A percentile compares a stretch with the other conserved stretches of the same genome.
These are phyloP conservation scores for Handroanthus guayacan DNA, from an alignment of 257 asterid genomes.

Conservation along the genomic window DNA sequence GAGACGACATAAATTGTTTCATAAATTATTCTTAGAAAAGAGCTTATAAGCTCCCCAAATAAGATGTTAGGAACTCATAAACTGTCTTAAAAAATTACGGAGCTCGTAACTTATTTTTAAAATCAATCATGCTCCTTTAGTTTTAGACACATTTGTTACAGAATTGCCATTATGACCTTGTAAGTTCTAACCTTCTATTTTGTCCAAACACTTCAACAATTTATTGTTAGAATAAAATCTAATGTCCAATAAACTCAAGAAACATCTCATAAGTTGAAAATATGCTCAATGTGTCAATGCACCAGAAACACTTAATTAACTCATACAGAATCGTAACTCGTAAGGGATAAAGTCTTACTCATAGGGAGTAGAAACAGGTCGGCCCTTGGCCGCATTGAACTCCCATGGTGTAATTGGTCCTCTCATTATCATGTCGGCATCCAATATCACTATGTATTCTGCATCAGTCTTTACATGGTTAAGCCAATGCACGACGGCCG, in stretches of 20 bases:
- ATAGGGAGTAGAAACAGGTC: slow-evolving; percentile 94
- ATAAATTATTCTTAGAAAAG: too few species aligned
- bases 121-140: too few species aligned
- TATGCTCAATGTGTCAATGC: neutral
- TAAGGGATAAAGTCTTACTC: slow-evolving; percentile 60
- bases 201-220: too few species aligned
- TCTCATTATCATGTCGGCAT: slow-evolving; percentile 96
- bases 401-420: slow-evolving; percentile 98
- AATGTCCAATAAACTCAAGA: neutral
- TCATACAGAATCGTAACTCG: neutral
- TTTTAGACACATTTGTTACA: too few species aligned
- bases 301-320: neutral
- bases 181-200: too few species aligned
- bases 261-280: neutral
- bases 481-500: slow-evolving; percentile 96
- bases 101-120: too few species aligned
- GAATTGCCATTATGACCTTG: too few species aligned
- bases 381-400: slow-evolving; percentile 77
- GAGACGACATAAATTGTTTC: too few species aligned
- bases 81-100: too few species aligned
- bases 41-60: too few species aligned
- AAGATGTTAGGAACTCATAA: too few species aligned
- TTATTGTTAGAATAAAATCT: too few species aligned
- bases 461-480: slow-evolving; percentile 93
- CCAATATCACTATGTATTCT: slow-evolving; percentile 84